Percentiles rank a stretch among this genome's conserved stretches.
Evolutionary conservation across 768 basidiomycete species (phyloP).

Genomic region (Termitomyces sp.): DNA sequence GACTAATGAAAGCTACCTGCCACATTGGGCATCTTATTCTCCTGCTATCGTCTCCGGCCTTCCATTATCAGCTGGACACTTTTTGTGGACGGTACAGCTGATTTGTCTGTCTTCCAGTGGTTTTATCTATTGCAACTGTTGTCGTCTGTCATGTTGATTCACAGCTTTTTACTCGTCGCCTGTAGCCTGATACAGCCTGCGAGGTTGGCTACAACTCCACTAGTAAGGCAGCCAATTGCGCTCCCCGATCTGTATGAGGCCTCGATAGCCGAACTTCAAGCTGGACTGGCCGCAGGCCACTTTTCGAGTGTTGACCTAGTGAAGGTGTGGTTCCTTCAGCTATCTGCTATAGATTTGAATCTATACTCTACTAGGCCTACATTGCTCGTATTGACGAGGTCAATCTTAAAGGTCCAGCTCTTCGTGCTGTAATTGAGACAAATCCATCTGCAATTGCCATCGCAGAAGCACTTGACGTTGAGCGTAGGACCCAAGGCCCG

Average conservation of each 20-base stretch:
- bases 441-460: slow-evolving; percentile 48
- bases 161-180: background rate
- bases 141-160: background rate
- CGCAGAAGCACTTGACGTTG: slow-evolving; percentile 46
- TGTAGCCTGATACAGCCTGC: background rate
- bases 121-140: background rate
- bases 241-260: slow-evolving; percentile 64
- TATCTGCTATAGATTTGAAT: background rate
- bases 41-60: background rate
- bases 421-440: slow-evolving; percentile 55
- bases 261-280: slow-evolving; percentile 49
- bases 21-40: background rate
- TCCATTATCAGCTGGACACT: background rate
- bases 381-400: slow-evolving; percentile 65
- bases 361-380: slow-evolving; percentile 43
- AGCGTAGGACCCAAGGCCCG: slow-evolving; percentile 34
- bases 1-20: background rate
- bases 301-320: slow-evolving; percentile 63
- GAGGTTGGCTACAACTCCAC: background rate
- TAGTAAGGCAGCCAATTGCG: background rate
- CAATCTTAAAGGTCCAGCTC: slow-evolving; percentile 51
- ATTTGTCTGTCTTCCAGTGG: background rate
- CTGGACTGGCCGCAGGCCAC: slow-evolving; percentile 41
- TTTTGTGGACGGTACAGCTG: background rate
- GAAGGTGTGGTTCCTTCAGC: slow-evolving; percentile 31